Evolutionary conservation across 176 grass and related monocot genomes (phyloP).

Genomic region (Oryza meridionalis): DNA sequence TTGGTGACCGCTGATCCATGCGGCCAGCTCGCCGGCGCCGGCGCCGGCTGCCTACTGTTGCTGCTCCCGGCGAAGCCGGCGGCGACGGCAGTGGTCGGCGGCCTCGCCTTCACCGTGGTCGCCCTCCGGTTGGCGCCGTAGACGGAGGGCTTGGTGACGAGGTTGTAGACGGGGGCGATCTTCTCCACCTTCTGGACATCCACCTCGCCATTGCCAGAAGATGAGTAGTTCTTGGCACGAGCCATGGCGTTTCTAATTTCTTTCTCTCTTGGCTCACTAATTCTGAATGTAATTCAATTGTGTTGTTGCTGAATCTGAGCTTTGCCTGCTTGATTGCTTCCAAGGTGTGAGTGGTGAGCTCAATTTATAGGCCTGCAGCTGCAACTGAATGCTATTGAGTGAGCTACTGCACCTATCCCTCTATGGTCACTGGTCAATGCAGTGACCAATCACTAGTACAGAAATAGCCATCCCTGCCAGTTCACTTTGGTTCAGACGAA

Average conservation of each 20-base stretch:
- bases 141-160: slow-evolving; percentile 30
- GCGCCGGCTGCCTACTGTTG: neutral
- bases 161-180: slow-evolving; percentile 42
- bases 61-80: neutral
- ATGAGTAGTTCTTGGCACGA: neutral
- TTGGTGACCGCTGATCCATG: too few species aligned
- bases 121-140: neutral
- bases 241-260: neutral
- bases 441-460: too few species aligned
- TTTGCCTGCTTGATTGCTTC: slow-evolving; percentile 8
- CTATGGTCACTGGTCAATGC: neutral
- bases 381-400: too few species aligned
- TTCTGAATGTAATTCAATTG: neutral
- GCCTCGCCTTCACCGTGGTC: neutral
- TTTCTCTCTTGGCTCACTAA: neutral
- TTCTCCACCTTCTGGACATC: slow-evolving; percentile 51
- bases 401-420: neutral
- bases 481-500: too few species aligned
- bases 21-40: neutral
- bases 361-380: slow-evolving; percentile 43
- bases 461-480: too few species aligned
- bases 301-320: neutral
- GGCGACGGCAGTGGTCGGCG: neutral
- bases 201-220: slow-evolving; percentile 29
- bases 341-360: neutral